Evolutionary conservation across 2,329 filamentous ascomycete genomes (phyloP).

Genomic region (Dactylellina haptotyla): DNA sequence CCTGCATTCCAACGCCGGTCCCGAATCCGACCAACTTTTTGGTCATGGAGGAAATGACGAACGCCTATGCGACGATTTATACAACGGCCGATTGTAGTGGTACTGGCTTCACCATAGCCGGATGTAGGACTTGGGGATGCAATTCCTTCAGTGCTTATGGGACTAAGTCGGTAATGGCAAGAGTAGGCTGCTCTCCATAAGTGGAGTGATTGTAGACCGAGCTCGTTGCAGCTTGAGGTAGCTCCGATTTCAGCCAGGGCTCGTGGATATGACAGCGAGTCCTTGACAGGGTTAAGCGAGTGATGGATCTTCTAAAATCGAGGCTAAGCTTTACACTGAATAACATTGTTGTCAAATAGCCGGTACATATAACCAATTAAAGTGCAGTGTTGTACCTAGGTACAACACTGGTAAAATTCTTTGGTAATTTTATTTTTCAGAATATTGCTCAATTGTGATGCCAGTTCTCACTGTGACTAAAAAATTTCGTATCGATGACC

Average conservation of each 20-base stretch:
- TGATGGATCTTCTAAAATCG: background rate
- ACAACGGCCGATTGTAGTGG: slow-evolving; percentile 1
- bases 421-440: background rate
- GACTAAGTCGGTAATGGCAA: slow-evolving; percentile 5
- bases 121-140: slow-evolving; percentile 17
- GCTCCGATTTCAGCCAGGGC: background rate
- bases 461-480: background rate
- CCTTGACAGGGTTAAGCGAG: background rate
- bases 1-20: slow-evolving; percentile 5
- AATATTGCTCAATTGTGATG: slow-evolving; percentile 5
- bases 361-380: background rate
- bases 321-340: slow-evolving; percentile 1
- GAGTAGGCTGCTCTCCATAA: slow-evolving; percentile 8
- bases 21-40: slow-evolving; percentile 5
- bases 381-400: no score
- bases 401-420: no score
- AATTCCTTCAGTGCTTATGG: background rate
- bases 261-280: background rate
- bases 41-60: slow-evolving; percentile 6
- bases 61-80: background rate
- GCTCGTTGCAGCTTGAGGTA: background rate
- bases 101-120: slow-evolving; percentile 3
- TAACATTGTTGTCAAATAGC: background rate
- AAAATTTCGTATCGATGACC: slow-evolving; percentile 3
- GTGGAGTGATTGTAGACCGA: background rate